Percentiles rank a stretch among this genome's conserved stretches.
phyloP scores from a whole-genome alignment of 148 eudicot genomes.

The Agrostemma githago region DNA sequence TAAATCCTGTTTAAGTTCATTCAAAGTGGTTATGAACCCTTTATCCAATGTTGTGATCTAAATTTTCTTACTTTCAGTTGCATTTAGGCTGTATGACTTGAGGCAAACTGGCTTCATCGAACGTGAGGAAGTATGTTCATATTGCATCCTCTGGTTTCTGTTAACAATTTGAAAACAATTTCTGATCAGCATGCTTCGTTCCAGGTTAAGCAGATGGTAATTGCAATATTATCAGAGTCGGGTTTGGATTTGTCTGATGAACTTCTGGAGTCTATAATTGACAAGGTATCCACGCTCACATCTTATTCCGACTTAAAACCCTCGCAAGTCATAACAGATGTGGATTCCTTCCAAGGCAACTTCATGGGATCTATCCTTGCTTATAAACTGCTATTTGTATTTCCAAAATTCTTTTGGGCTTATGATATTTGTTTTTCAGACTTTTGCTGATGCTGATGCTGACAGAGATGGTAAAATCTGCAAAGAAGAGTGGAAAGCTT shows the following conservation, averaged over 20 bases:
- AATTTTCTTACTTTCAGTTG: conserved; percentile 48
- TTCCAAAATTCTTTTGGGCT: background rate
- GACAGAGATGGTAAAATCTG: conserved; percentile 74
- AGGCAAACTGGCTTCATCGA: conserved; percentile 93
- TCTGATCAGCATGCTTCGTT: conserved; percentile 14
- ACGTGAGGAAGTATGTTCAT: conserved; percentile 91
- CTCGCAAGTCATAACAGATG: background rate
- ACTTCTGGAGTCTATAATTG: conserved; percentile 66
- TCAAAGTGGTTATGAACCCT: background rate
- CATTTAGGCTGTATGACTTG: conserved; percentile 87
- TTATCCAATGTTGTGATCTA: background rate
- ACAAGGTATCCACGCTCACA: conserved; percentile 42
- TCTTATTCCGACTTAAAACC: background rate
- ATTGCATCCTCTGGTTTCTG: background rate
- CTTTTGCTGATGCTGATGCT: conserved; percentile 83
- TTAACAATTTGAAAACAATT: background rate
- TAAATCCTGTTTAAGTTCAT: background rate
- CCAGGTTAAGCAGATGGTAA: conserved; percentile 93
- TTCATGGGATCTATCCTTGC: background rate
- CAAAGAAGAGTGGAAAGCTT: conserved; percentile 74
- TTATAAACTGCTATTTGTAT: background rate
- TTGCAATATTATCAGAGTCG: conserved; percentile 74
- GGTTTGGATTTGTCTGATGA: conserved; percentile 71
- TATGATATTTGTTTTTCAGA: conserved; percentile 34
- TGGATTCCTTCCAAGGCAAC: background rate